Evolutionary conservation across 1,139 yeast species (phyloP).

Genomic region (Magnusiomyces sp.): DNA sequence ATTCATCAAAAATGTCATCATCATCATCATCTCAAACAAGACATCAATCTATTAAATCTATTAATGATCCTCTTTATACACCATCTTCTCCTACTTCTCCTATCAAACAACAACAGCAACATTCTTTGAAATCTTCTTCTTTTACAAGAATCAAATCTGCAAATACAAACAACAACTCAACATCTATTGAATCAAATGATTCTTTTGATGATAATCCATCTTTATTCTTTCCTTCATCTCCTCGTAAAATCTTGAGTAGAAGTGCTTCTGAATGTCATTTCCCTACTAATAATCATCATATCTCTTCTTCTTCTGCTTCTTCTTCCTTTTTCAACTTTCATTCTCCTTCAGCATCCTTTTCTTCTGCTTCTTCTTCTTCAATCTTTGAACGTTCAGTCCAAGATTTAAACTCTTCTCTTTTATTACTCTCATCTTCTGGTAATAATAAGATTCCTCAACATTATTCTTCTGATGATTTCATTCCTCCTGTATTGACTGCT

Average conservation of each 20-base stretch:
- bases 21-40: too few species aligned
- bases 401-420: slow-evolving; percentile 22
- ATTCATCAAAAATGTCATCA: too few species aligned
- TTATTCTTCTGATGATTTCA: slow-evolving; percentile 55
- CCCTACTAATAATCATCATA: neutral
- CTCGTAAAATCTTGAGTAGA: neutral
- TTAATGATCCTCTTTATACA: too few species aligned
- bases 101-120: neutral
- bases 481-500: slow-evolving; percentile 80
- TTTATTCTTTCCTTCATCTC: neutral
- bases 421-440: neutral
- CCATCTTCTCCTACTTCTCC: neutral
- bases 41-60: too few species aligned
- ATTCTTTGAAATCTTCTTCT: neutral
- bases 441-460: slow-evolving; percentile 36
- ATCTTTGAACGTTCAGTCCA: slow-evolving; percentile 38
- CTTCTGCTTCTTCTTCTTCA: slow-evolving; percentile 23
- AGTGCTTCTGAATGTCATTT: neutral
- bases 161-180: neutral
- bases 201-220: neutral
- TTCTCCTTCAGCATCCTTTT: neutral
- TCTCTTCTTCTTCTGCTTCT: neutral
- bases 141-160: neutral
- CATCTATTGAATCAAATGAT: neutral
- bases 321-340: neutral